Evolutionary conservation across 2,329 filamentous ascomycete genomes (phyloP).

Genomic region (Colletotrichum tropicale): DNA sequence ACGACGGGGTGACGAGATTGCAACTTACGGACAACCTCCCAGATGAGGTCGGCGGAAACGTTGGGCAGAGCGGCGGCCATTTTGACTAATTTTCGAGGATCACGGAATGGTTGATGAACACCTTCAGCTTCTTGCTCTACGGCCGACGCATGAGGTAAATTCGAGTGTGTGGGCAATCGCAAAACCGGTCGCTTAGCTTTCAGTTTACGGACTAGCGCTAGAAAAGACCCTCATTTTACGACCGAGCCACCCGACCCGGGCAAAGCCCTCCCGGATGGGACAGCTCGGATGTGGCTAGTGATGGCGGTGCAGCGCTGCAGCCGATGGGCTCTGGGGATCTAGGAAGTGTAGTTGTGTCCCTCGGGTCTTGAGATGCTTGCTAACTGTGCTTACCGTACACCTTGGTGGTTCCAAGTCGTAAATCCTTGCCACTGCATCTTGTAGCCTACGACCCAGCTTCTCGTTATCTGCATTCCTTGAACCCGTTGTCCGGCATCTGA

Average conservation of each 20-base stretch:
- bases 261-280: slow-evolving; percentile 11
- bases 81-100: slow-evolving; percentile 49
- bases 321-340: neutral
- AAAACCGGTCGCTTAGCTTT: slow-evolving; percentile 31
- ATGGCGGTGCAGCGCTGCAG: neutral
- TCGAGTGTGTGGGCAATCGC: slow-evolving; percentile 39
- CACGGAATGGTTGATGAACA: slow-evolving; percentile 26
- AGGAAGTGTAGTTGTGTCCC: neutral
- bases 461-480: neutral
- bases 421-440: neutral
- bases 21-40: slow-evolving; percentile 91
- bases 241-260: slow-evolving; percentile 1
- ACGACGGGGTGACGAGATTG: neutral
- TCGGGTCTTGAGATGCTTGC: neutral
- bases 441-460: neutral
- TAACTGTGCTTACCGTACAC: neutral
- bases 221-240: neutral
- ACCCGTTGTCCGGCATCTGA: neutral
- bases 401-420: neutral
- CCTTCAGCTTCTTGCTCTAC: slow-evolving; percentile 13
- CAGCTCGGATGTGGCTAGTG: slow-evolving; percentile 7
- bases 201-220: slow-evolving; percentile 13
- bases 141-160: slow-evolving; percentile 26
- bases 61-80: slow-evolving; percentile 67
- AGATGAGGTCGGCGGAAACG: slow-evolving; percentile 90